A percentile compares a stretch with the other conserved stretches of the same genome.
Evolutionary conservation across 2,329 filamentous ascomycete genomes (phyloP).

Genomic region (Claviceps digitariae): DNA sequence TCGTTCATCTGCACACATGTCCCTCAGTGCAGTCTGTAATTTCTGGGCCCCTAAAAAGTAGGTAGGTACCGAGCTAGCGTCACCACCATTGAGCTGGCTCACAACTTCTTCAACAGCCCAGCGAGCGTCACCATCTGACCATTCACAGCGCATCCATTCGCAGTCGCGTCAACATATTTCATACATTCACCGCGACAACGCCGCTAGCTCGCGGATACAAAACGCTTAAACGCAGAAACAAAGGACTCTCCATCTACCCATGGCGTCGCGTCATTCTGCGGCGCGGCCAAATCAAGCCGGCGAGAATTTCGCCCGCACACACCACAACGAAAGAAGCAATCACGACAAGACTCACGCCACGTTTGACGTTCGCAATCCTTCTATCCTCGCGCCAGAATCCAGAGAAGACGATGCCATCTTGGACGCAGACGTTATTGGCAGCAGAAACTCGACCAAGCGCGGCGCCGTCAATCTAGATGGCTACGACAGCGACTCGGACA

Average conservation of each 20-base stretch:
- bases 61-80: not conserved
- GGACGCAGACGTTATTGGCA: constrained; percentile 86
- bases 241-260: not conserved
- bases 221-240: no score
- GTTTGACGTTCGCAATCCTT: constrained; percentile 92
- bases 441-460: constrained; percentile 64
- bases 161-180: not conserved
- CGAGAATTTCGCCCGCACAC: constrained; percentile 65
- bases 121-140: not conserved
- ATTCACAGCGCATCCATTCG: not conserved
- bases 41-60: no score
- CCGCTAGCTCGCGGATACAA: not conserved
- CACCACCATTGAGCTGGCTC: not conserved
- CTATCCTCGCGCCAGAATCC: constrained; percentile 73
- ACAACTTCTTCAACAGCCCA: no score
- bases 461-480: constrained; percentile 94
- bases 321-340: constrained; percentile 47
- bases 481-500: constrained; percentile 87
- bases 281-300: constrained; percentile 72
- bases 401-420: constrained; percentile 59
- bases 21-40: no score
- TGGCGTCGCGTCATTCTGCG: constrained; percentile 13
- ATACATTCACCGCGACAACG: not conserved
- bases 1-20: not conserved
- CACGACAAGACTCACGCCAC: constrained; percentile 60